A percentile compares a stretch with the other conserved stretches of the same genome.
Conservation (phyloP, 768 basidiomycete genomes). For the Auricularia cornea region DNA sequence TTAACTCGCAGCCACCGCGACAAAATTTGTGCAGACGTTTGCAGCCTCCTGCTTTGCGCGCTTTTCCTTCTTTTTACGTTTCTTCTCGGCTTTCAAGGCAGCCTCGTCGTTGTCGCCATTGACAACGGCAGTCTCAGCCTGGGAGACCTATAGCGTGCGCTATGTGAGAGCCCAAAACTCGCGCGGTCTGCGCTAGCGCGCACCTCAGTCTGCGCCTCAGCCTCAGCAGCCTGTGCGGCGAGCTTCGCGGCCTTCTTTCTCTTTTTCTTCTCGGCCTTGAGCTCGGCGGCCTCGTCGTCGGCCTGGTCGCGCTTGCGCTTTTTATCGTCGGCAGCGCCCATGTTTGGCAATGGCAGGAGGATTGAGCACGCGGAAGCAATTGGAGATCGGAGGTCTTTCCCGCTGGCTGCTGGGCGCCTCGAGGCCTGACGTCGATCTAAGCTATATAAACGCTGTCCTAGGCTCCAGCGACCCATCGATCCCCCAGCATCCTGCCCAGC, state of each 20-base stretch:
- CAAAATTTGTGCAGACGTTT: background rate
- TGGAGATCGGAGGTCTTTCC: no score
- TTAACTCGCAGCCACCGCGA: background rate
- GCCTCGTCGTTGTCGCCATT: constrained; percentile 5
- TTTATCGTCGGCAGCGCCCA: background rate
- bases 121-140: background rate
- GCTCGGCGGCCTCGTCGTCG: constrained; percentile 2
- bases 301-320: constrained; percentile 5
- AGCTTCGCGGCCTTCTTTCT: constrained; percentile 3
- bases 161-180: no score
- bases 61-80: constrained; percentile 7
- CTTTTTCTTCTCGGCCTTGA: constrained; percentile 7
- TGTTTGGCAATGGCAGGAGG: no score
- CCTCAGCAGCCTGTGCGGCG: background rate
- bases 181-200: no score
- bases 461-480: background rate
- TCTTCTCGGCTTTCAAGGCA: constrained; percentile 3
- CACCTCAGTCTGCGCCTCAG: no score
- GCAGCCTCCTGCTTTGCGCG: constrained; percentile 2
- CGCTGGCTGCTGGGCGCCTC: no score
- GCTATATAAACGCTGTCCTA: no score
- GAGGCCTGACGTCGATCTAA: no score
- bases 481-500: background rate
- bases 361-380: no score
- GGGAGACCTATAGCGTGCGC: no score